Percentiles rank a stretch among this genome's conserved stretches.
phyloP scores from a whole-genome alignment of 306 rosid species.

The Quercus alba region DNA sequence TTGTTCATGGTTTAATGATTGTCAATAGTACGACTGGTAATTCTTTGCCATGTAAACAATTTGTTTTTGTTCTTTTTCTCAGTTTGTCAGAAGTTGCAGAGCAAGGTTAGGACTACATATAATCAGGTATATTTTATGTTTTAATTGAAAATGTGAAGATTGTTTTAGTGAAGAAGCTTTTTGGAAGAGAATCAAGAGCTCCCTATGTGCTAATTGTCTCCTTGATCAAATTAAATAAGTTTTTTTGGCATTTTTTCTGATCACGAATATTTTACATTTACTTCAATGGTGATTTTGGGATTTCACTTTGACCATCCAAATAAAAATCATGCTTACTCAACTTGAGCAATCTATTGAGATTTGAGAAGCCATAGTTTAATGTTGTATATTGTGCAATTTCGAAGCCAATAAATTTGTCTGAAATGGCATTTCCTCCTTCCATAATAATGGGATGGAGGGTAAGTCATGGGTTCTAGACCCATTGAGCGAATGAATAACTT shows the following conservation, averaged over 20 bases:
- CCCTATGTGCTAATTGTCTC: not conserved
- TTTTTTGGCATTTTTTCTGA: no score
- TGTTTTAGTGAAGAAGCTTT: not conserved
- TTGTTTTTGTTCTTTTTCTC: not conserved
- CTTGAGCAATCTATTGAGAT: not conserved
- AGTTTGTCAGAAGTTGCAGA: conserved; percentile 31
- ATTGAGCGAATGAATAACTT: no score
- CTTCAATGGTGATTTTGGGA: not conserved
- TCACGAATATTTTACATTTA: not conserved
- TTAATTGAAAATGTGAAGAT: not conserved
- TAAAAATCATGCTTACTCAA: not conserved
- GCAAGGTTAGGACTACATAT: conserved; percentile 33
- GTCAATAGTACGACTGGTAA: not conserved
- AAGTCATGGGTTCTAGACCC: no score
- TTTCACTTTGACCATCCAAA: not conserved
- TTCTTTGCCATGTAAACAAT: not conserved
- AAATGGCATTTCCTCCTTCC: no score
- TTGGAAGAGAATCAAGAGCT: not conserved
- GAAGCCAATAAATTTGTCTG: no score
- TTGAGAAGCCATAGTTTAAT: not conserved
- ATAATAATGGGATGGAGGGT: no score
- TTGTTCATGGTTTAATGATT: not conserved
- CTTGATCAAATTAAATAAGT: not conserved
- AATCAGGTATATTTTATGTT: conserved; percentile 19
- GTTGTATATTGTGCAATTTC: not conserved